Evolutionary conservation across 225 moss, liverwort and hornwort genomes (phyloP).

Genomic region (Sphagnum tenellum): DNA sequence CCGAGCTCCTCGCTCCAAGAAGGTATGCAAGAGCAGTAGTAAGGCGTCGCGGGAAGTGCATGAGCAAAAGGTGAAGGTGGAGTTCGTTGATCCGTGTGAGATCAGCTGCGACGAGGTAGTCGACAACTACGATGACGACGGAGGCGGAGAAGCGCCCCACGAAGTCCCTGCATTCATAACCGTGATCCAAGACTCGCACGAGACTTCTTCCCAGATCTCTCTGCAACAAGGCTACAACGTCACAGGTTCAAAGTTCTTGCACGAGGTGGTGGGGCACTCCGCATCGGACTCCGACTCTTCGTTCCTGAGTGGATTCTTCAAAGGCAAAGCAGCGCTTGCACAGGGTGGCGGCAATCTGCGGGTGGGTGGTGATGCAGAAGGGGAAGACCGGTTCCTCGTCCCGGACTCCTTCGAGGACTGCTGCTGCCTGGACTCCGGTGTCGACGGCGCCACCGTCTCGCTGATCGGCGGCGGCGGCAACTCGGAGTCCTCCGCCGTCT

Average conservation of each 20-base stretch:
- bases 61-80: conserved; percentile 6
- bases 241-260: too few species aligned
- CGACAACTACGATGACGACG: too few species aligned
- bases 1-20: conserved; percentile 1
- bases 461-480: conserved; percentile 7
- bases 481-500: conserved; percentile 12
- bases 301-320: conserved; percentile 8
- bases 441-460: conserved; percentile 20
- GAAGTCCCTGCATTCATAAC: conserved; percentile 38
- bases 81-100: conserved; percentile 28
- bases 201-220: too few species aligned
- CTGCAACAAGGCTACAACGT: too few species aligned
- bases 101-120: conserved; percentile 13
- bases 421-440: conserved; percentile 13
- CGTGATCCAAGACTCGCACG: conserved; percentile 5
- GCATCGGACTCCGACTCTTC: too few species aligned
- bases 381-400: conserved; percentile 12
- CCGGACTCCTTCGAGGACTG: conserved; percentile 10
- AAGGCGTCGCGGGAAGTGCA: conserved; percentile 7
- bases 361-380: background rate
- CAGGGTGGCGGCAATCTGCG: conserved; percentile 6
- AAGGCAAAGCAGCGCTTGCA: conserved; percentile 33
- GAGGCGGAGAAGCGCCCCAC: conserved; percentile 6
- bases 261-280: too few species aligned
- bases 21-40: too few species aligned